These are phyloP conservation scores for Fusarium sp. DNA, from an alignment of 2,329 filamentous ascomycete species.

Conservation along the genomic window DNA sequence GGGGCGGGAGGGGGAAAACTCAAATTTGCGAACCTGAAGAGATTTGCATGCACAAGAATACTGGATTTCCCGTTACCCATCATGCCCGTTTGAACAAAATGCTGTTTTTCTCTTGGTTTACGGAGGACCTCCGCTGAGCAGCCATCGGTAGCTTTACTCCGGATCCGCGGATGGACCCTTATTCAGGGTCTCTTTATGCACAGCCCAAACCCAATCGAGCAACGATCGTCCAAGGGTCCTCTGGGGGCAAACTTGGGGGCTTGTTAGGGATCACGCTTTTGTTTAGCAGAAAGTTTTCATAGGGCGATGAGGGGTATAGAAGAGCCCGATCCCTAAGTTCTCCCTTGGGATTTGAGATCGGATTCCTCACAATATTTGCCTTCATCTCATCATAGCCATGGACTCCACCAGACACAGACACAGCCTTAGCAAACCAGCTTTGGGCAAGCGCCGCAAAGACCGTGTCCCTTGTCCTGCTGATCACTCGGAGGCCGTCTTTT, in stretches of 20 bases:
- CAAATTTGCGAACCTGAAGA: not conserved
- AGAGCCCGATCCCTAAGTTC: constrained; percentile 11
- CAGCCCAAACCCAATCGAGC: constrained; percentile 4
- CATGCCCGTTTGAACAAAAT: not conserved
- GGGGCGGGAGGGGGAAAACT: not conserved
- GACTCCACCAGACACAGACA: constrained; percentile 9
- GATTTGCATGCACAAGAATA: constrained; percentile 1
- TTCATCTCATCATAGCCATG: not conserved
- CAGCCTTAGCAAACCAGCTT: constrained; percentile 5
- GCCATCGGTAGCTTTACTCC: constrained; percentile 15
- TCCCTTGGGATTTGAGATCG: constrained; percentile 17
- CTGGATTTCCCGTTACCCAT: not conserved
- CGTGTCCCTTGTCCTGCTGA: constrained; percentile 5
- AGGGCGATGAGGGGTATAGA: constrained; percentile 21
- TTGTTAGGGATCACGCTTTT: not conserved
- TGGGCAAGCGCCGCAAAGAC: constrained; percentile 16
- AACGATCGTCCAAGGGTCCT: constrained; percentile 22
- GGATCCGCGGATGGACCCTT: constrained; percentile 29
- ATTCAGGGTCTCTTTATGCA: constrained; percentile 24
- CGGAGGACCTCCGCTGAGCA: not conserved
- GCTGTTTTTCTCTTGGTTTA: not conserved
- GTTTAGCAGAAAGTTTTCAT: not conserved
- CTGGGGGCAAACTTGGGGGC: not conserved
- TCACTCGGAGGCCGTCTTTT: constrained; percentile 16
- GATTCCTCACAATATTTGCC: not conserved